These are phyloP conservation scores for Piloderma croceum DNA, from an alignment of 768 basidiomycete species.

Conservation along the genomic window DNA sequence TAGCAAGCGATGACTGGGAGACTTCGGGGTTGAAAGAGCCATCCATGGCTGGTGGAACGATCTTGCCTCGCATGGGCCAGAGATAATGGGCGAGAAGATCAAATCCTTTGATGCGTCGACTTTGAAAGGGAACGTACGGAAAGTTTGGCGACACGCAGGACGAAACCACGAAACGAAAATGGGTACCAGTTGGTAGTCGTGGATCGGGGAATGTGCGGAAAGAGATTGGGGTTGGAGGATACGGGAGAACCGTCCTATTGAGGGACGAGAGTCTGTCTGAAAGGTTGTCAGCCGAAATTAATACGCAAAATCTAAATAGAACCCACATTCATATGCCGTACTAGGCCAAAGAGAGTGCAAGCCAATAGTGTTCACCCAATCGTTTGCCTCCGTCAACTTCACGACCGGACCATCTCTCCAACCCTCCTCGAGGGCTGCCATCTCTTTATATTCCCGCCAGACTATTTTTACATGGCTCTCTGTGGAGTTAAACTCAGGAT, in stretches of 20 bases:
- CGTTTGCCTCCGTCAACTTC: conserved; percentile 36
- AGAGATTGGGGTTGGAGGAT: conserved; percentile 43
- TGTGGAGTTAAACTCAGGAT: conserved; percentile 37
- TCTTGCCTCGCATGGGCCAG: conserved; percentile 21
- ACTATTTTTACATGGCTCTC: conserved; percentile 33
- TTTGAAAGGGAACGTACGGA: conserved; percentile 56
- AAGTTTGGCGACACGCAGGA: conserved; percentile 70
- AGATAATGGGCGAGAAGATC: conserved; percentile 58
- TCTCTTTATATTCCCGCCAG: conserved; percentile 38
- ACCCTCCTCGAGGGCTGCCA: conserved; percentile 18
- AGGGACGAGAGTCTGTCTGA: conserved; percentile 38
- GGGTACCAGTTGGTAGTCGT: conserved; percentile 42
- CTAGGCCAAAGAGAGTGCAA: conserved; percentile 61
- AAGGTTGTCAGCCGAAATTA: no score
- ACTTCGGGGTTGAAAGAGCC: no score
- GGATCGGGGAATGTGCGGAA: conserved; percentile 78
- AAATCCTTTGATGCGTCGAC: conserved; percentile 54
- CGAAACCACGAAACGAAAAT: conserved; percentile 65
- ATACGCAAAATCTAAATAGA: conserved; percentile 4
- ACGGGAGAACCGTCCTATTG: conserved; percentile 44
- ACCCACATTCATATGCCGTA: conserved; percentile 66
- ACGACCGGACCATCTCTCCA: conserved; percentile 57
- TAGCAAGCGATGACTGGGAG: not conserved
- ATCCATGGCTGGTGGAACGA: conserved; percentile 7
- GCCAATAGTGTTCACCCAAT: conserved; percentile 55